Base-by-base conservation (phyloP, 2,329 filamentous ascomycete species). In the Cadophora sp. region DNA sequence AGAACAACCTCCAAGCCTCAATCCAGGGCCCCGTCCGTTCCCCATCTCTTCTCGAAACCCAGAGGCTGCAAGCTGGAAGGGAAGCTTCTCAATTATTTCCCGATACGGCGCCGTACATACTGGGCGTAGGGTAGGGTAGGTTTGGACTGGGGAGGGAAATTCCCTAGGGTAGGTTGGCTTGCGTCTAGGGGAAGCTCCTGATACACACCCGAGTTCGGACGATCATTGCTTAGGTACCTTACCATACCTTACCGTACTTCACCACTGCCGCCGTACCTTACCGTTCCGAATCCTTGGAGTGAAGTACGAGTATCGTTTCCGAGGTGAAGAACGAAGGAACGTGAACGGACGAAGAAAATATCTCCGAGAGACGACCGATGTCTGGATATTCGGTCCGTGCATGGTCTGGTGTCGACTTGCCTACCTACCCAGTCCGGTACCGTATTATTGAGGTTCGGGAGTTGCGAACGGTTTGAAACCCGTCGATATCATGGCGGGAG, bases 301-400 rank as follows among this genome's bases (percentile, higher is more conserved):
- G 11, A 9, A 27, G 33, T 41, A 27, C 27, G 2, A 27, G 33
- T 41, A 27, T 43, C 36, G 55, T 43, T 27, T 58, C n/a, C 20
- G n/a, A n/a, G n/a, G n/a, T n/a, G n/a, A n/a, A n/a, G n/a, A n/a
- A n/a, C n/a, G n/a, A 55, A 14, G 16, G 30, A 41, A 33, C 20
- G 20, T 33, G 55, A 58, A 24, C 55, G 14, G 36, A 43, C 55
- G 36, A 43, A 48, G 43, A 39, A 39, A 33, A 20, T 22, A 41
- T 41, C 20, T 24, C 55, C 36, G 55, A 58, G 55, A 58, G 55
- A 58, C 55, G 20, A 43, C 55, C 55, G 33, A 41, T 41, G 33
- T 33, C 33, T 41, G 55, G 30, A 22, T 39, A n/a, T 56, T 22
- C 18, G 53, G 53, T 39, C 53, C 53, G 33, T 56, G 33, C 53